Evolutionary conservation across 768 basidiomycete species (phyloP), one percentile per base, ranked within the genome.

Genomic region (Auriculariales sp.): DNA sequence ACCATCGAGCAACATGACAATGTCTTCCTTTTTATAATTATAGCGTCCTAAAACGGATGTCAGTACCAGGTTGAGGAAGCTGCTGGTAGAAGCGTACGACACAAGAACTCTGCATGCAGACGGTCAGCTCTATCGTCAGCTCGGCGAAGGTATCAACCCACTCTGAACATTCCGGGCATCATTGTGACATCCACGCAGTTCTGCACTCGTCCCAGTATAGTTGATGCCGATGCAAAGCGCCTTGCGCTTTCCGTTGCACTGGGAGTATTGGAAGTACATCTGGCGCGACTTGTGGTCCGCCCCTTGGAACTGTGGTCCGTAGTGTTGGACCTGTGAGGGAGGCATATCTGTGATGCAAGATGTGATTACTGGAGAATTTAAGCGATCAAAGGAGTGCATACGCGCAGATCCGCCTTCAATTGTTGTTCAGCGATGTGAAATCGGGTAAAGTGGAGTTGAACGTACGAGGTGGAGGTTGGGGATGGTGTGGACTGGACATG

Each of bases 191-290:
- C 94, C 94, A 0, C 68, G 63, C 5, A 97, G 68, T 56, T 79
- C 73, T n/a, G 73, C 73, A 3, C 62, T 61, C 56, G 79, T 77
- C 1, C 85, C 82, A 19, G 71, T 60, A 61, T 97, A 97, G 63
- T 90, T 90, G 57, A 95, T 87, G 0, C 93, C 93, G 55, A 95
- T 79, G 51, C 83, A 83, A 10, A 98, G 71, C 0, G 91, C 94
- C 64, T 91, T 97, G 64, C 81, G 83, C 64, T 71, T 79, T 28
- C 91, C 88, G 17, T 68, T 88, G 60, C 93, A 95, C 57, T 89
- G 87, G 2, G 89, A 92, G 58, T 89, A 91, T 57, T 86, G 81
- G 69, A 89, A 92, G 63, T 64, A 85, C 2, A 76, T 73, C 55
- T 83, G 78, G 31, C 70, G 67, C 47, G 64, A 62, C 29, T 68